These are phyloP conservation scores for Phytophthora sp. DNA, from an alignment of 352 stramenopile species.

Conservation along the genomic window DNA sequence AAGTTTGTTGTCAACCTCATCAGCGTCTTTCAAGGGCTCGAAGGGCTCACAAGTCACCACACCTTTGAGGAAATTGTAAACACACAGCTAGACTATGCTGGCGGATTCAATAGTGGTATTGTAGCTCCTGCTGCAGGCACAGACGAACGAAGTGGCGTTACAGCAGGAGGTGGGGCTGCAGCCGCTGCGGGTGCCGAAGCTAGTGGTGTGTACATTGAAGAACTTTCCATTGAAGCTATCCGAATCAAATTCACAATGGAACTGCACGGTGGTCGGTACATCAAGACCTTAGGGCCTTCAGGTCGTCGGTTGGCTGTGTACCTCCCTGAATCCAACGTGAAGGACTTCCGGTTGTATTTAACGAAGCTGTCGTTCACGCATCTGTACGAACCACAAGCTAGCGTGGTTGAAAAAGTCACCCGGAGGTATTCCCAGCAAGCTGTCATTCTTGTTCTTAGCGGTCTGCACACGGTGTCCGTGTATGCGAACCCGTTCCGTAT, in stretches of 20 bases:
- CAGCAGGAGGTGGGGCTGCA: constrained; percentile 13
- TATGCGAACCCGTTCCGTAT: constrained; percentile 91
- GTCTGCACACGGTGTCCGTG: constrained; percentile 85
- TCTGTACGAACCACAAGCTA: constrained; percentile 80
- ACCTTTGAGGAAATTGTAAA: constrained; percentile 86
- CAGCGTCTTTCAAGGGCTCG: constrained; percentile 88
- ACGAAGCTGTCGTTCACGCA: constrained; percentile 84
- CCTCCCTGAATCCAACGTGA: constrained; percentile 89
- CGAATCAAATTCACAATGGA: constrained; percentile 89
- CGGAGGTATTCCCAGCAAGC: constrained; percentile 87
- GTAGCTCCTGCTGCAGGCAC: constrained; percentile 23
- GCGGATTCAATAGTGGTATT: constrained; percentile 18
- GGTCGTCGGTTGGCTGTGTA: constrained; percentile 79
- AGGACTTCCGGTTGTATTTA: constrained; percentile 87
- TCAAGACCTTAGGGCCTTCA: constrained; percentile 83
- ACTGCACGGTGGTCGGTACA: constrained; percentile 81
- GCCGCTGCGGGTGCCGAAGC: constrained; percentile 33
- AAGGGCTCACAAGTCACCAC: constrained; percentile 71
- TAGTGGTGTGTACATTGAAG: constrained; percentile 86
- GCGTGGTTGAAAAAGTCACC: constrained; percentile 78
- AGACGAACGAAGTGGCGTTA: constrained; percentile 28
- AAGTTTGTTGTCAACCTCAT: constrained; percentile 92
- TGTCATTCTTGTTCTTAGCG: constrained; percentile 83
- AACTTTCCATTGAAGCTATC: constrained; percentile 85
- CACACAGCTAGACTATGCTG: constrained; percentile 71